Base-by-base conservation (phyloP, 2,329 filamentous ascomycete species). In the Lachnellula suecica region DNA sequence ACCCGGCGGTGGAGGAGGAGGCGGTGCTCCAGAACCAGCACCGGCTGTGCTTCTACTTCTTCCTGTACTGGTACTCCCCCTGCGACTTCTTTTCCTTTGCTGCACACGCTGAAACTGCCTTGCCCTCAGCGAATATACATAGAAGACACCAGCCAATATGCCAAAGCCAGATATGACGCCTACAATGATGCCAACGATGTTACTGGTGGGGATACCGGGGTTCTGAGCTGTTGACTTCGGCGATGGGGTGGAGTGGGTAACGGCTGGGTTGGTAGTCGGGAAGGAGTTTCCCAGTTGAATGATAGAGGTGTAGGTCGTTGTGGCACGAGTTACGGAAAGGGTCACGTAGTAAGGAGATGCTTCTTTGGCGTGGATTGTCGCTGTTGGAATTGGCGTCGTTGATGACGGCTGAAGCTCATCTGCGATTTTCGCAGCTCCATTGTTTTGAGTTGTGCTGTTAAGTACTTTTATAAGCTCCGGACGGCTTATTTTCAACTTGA, bases 131-230 rank as follows among this genome's bases (percentile, higher is more conserved):
- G 51, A 41, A 45, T 59, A 62, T 8, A 62, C 52, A 44, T 62
- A 62, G 17, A 47, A 44, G 13, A 59, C 56, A 3, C 51, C 58
- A 23, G 50, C 13, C 17, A 62, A 49, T 2, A 53, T 19, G 15
- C 46, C 17, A n/a, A 56, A 43, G 3, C 51, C 49, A 3, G 49
- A 42, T 11, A 48, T 17, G 10, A 57, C 45, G 15, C 58, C 59
- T 3, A 62, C 44, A 4, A 60, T 47, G 13, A 62, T 62, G 2
- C 59, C 59, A 4, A 56, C 54, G 27, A 59, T 56, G 2, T 49
- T 38, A 8, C 49, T 38, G 6, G 56, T 54, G n/a, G 54, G 42
- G 45, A 57, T 46, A 4, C 49, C 48, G 0, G 51, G 53, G 11
- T 48, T 44, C 29, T 47, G 43, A 8, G 23, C 23, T 22, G 31